Percentiles rank a stretch among this genome's conserved stretches.
These are phyloP conservation scores for Neurospora africana DNA, from an alignment of 495 filamentous ascomycete genomes.

Conservation along the genomic window DNA sequence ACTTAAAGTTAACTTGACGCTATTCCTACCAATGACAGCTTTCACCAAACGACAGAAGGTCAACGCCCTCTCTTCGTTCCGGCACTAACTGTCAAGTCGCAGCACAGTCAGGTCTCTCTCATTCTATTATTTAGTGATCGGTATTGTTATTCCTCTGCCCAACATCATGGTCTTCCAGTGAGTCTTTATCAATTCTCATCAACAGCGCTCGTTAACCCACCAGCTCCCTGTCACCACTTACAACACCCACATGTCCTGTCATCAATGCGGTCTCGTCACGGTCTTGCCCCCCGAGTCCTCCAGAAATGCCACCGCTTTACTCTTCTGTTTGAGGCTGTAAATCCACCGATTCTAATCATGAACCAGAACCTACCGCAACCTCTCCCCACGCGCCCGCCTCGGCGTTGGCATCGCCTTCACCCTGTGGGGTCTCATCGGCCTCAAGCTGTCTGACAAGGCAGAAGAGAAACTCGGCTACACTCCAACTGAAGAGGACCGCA, in stretches of 20 bases:
- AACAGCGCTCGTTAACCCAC: no score
- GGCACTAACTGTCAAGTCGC: background rate
- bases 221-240: background rate
- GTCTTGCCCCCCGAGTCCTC: no score
- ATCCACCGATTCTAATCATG: no score
- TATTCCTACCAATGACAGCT: background rate
- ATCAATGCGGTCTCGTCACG: no score
- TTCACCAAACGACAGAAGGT: background rate
- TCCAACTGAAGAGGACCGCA: constrained; percentile 35
- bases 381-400: constrained; percentile 25
- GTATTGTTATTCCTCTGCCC: background rate
- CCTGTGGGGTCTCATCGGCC: constrained; percentile 33
- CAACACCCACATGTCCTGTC: background rate
- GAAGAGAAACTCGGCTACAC: constrained; percentile 33
- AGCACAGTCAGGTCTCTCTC: background rate
- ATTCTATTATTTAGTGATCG: background rate
- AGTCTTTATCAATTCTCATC: background rate
- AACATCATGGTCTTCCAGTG: background rate
- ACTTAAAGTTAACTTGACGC: background rate
- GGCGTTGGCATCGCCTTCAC: constrained; percentile 32
- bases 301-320: no score
- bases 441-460: constrained; percentile 28
- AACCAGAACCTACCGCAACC: constrained; percentile 22
- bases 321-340: no score
- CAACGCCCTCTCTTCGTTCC: background rate